These are phyloP conservation scores for Termitomyces sp. DNA, from an alignment of 768 basidiomycete genomes.

Conservation along the genomic window DNA sequence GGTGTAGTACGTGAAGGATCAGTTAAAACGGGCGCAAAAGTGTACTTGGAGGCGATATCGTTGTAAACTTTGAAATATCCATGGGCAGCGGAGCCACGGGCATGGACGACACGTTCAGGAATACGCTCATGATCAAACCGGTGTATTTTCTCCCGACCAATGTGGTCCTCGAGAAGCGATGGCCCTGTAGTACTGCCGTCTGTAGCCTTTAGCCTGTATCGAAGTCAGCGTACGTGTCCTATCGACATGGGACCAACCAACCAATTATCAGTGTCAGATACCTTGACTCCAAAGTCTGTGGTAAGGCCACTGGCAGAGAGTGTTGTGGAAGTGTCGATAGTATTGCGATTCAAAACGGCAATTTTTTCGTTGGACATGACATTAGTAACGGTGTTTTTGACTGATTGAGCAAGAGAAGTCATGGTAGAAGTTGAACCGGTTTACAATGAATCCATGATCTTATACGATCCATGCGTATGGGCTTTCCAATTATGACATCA, in stretches of 20 bases:
- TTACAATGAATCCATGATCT: background rate
- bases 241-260: constrained; percentile 19
- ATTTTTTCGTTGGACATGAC: background rate
- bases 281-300: constrained; percentile 58
- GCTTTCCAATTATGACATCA: background rate
- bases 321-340: constrained; percentile 7
- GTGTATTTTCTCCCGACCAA: constrained; percentile 71
- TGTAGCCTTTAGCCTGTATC: constrained; percentile 50
- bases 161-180: constrained; percentile 73
- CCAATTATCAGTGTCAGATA: constrained; percentile 68
- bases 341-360: background rate
- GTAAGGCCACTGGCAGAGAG: constrained; percentile 40
- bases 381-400: background rate
- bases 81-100: constrained; percentile 76
- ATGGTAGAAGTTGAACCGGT: background rate
- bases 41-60: constrained; percentile 66
- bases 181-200: constrained; percentile 54
- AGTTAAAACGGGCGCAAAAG: constrained; percentile 66
- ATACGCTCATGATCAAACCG: constrained; percentile 86
- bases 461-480: no score
- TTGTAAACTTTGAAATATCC: constrained; percentile 79
- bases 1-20: constrained; percentile 73
- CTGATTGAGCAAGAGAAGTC: background rate
- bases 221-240: background rate
- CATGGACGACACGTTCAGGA: constrained; percentile 77